Evolutionary conservation across 1,284 basidiomycete species (phyloP).

Genomic region (Melampsora abietis-canadensis): DNA sequence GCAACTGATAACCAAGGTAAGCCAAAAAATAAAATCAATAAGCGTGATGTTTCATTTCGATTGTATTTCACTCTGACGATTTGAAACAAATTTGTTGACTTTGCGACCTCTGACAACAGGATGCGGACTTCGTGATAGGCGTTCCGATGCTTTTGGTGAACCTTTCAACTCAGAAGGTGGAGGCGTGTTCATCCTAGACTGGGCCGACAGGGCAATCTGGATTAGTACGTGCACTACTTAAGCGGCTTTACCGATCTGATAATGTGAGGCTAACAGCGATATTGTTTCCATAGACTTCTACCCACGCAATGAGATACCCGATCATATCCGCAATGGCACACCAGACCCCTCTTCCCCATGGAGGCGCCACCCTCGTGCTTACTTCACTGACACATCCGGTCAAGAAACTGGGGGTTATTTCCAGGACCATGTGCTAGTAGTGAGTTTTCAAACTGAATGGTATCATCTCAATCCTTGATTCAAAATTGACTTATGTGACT

Average conservation of each 20-base stretch:
- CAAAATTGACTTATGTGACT: neutral
- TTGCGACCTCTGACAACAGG: neutral
- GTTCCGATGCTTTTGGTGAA: constrained; percentile 45
- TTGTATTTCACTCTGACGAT: too few species aligned
- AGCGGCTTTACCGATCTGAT: neutral
- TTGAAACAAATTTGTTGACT: too few species aligned
- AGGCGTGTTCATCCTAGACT: constrained; percentile 47
- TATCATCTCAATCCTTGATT: neutral
- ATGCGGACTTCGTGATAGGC: constrained; percentile 38
- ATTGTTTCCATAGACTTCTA: constrained; percentile 1
- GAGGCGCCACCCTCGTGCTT: constrained; percentile 8
- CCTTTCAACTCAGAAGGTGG: constrained; percentile 46
- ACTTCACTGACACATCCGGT: constrained; percentile 1
- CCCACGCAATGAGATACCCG: neutral
- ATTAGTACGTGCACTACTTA: neutral
- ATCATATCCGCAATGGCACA: neutral
- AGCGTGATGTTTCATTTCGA: too few species aligned
- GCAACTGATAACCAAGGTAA: constrained; percentile 22
- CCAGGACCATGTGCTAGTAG: constrained; percentile 18
- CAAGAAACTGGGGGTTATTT: constrained; percentile 6
- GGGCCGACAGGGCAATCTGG: constrained; percentile 45
- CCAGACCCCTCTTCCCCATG: neutral
- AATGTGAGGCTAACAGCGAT: neutral
- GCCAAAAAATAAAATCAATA: neutral
- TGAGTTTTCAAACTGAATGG: neutral